Conservation (phyloP, 2,329 filamentous ascomycete genomes). For the Aspergillus caelatus region DNA sequence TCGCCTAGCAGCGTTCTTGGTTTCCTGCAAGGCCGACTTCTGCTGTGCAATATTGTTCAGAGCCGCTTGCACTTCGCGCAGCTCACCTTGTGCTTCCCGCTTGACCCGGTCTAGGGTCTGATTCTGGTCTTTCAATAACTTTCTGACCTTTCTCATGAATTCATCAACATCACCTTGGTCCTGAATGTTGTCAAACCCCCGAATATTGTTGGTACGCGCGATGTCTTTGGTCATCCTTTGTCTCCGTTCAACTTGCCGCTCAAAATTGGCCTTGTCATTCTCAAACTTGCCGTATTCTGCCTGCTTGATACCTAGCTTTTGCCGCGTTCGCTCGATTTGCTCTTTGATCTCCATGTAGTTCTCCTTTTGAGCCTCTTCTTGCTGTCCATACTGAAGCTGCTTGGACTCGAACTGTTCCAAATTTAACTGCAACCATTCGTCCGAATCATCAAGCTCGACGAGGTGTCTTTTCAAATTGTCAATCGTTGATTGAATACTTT, state of each 20-base stretch:
- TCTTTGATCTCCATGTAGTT: constrained; percentile 67
- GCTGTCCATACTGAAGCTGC: constrained; percentile 65
- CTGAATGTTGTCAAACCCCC: constrained; percentile 80
- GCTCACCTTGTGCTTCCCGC: constrained; percentile 71
- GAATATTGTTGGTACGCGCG: constrained; percentile 75
- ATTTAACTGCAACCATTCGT: constrained; percentile 71
- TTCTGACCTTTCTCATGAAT: constrained; percentile 78
- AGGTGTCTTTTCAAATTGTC: constrained; percentile 71
- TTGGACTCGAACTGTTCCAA: constrained; percentile 77
- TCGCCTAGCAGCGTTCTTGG: constrained; percentile 72
- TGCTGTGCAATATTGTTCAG: constrained; percentile 75
- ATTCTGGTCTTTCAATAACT: constrained; percentile 76
- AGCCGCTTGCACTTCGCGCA: constrained; percentile 69
- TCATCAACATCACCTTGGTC: constrained; percentile 71
- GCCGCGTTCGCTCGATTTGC: constrained; percentile 52
- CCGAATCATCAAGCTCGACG: constrained; percentile 75
- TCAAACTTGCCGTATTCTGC: constrained; percentile 69
- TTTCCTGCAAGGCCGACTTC: constrained; percentile 72
- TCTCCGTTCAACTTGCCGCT: constrained; percentile 74
- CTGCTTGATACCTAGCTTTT: constrained; percentile 42
- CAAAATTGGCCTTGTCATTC: constrained; percentile 84
- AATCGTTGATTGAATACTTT: constrained; percentile 70
- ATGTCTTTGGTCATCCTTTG: constrained; percentile 76
- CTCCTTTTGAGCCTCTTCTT: constrained; percentile 64
- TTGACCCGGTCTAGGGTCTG: constrained; percentile 74